Percentiles rank a stretch among this genome's conserved stretches.
These are phyloP conservation scores for Globisporangium camurandrum DNA, from an alignment of 352 stramenopile genomes.

Conservation along the genomic window DNA sequence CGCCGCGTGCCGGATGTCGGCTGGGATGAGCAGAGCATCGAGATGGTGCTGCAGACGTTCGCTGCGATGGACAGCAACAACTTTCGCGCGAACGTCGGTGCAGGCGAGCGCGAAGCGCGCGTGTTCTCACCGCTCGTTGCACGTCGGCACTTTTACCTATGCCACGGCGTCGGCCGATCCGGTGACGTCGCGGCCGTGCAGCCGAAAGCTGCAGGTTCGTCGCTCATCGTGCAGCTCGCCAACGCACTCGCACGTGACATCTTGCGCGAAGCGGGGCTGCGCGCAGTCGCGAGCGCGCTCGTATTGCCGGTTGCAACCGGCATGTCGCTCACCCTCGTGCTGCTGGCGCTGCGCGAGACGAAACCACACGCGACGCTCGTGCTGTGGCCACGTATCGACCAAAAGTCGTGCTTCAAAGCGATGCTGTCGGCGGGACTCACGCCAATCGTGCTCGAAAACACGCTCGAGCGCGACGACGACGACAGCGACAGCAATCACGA, in stretches of 20 bases:
- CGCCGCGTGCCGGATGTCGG: conserved; percentile 76
- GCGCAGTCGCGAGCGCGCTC: conserved; percentile 60
- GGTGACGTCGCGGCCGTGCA: conserved; percentile 98
- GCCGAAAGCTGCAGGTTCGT: conserved; percentile 97
- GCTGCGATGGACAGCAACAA: conserved; percentile 95
- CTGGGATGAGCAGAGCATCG: conserved; percentile 86
- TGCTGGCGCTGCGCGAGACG: conserved; percentile 76
- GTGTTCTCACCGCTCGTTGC: conserved; percentile 78
- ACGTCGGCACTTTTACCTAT: conserved; percentile 90
- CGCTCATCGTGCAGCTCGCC: conserved; percentile 91
- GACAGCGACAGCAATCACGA: conserved; percentile 4
- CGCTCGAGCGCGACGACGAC: conserved; percentile 11
- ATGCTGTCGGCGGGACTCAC: conserved; percentile 91
- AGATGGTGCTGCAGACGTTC: conserved; percentile 82
- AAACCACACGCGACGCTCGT: conserved; percentile 66
- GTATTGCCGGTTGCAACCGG: conserved; percentile 96
- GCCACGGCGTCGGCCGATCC: conserved; percentile 95
- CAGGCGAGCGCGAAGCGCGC: conserved; percentile 95
- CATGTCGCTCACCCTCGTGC: conserved; percentile 91
- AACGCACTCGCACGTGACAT: conserved; percentile 89
- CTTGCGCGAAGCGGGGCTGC: conserved; percentile 77
- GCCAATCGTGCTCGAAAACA: conserved; percentile 85
- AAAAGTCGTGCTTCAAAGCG: conserved; percentile 99
- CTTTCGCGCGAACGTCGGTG: conserved; percentile 86
- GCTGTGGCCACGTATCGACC: conserved; percentile 96